Evolutionary conservation across 202 grass and related monocot genomes (phyloP).

Genomic region (Sporobolus alterniflorus): DNA sequence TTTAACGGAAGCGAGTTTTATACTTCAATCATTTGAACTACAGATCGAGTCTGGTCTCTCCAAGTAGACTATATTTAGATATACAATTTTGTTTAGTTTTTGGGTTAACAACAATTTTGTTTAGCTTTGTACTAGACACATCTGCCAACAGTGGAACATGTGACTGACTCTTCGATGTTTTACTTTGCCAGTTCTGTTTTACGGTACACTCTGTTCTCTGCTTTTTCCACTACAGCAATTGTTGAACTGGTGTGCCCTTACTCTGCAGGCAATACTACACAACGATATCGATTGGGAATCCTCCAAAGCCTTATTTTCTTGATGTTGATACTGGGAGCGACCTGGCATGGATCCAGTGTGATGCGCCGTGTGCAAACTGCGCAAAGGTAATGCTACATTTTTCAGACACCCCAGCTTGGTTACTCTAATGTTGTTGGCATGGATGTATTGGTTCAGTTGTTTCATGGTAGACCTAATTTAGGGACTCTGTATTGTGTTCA

Average conservation of each 20-base stretch:
- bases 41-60: not conserved
- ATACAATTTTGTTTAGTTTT: not conserved
- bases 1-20: constrained; percentile 18
- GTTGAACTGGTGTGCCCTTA: constrained; percentile 8
- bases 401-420: not conserved
- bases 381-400: constrained; percentile 64
- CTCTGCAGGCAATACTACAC: constrained; percentile 87
- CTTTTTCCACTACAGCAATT: not conserved
- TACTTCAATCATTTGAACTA: not conserved
- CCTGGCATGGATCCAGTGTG: constrained; percentile 92
- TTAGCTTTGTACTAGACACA: not conserved
- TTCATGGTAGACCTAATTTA: not conserved
- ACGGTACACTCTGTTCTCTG: not conserved
- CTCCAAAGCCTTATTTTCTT: constrained; percentile 79
- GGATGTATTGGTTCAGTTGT: not conserved
- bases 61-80: not conserved
- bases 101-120: not conserved
- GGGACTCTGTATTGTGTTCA: not conserved
- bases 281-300: constrained; percentile 72
- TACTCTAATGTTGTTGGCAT: not conserved
- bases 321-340: constrained; percentile 86
- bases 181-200: too few relatives aligned
- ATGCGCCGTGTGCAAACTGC: constrained; percentile 77
- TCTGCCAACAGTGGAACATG: not conserved
- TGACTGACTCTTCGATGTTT: not conserved